Percentiles rank a stretch among this genome's conserved stretches.
These are phyloP conservation scores for Mortierella sp. DNA, from an alignment of 371 early-diverging fungal species.

Conservation along the genomic window DNA sequence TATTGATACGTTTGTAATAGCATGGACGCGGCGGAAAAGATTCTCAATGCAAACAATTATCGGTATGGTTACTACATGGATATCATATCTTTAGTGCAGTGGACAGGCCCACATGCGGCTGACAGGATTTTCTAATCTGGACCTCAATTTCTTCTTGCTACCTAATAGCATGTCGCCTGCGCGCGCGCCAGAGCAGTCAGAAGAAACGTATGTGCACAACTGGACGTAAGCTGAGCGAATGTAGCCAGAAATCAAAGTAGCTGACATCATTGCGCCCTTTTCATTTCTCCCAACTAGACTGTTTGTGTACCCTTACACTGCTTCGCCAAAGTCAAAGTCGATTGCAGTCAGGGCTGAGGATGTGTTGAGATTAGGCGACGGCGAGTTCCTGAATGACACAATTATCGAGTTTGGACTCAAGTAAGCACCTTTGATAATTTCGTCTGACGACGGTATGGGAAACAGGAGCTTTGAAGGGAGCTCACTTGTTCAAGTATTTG, in stretches of 20 bases:
- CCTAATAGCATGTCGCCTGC: slow-evolving; percentile 16
- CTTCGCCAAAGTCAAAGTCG: slow-evolving; percentile 41
- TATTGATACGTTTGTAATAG: not conserved
- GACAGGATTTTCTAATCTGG: not conserved
- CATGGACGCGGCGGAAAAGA: slow-evolving; percentile 7
- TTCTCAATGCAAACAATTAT: slow-evolving; percentile 7
- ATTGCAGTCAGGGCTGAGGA: slow-evolving; percentile 65
- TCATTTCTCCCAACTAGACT: slow-evolving; percentile 18
- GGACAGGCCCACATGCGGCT: not conserved
- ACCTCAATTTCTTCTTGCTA: not conserved
- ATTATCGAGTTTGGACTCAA: slow-evolving; percentile 71
- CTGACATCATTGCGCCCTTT: not conserved
- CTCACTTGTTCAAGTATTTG: not conserved
- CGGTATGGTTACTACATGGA: not conserved
- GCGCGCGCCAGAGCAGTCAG: slow-evolving; percentile 10
- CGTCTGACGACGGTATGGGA: not conserved
- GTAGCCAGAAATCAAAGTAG: not conserved
- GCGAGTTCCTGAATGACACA: slow-evolving; percentile 72
- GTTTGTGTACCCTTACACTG: slow-evolving; percentile 51
- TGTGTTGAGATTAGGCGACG: slow-evolving; percentile 60
- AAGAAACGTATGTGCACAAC: slow-evolving; percentile 34
- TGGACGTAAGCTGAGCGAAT: not conserved
- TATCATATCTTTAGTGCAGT: not conserved
- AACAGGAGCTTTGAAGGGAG: not conserved
- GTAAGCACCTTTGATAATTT: slow-evolving; percentile 33